A percentile compares a stretch with the other conserved stretches of the same genome.
These are phyloP conservation scores for Lactarius pseudohatsudake DNA, from an alignment of 768 basidiomycete genomes.

Conservation along the genomic window DNA sequence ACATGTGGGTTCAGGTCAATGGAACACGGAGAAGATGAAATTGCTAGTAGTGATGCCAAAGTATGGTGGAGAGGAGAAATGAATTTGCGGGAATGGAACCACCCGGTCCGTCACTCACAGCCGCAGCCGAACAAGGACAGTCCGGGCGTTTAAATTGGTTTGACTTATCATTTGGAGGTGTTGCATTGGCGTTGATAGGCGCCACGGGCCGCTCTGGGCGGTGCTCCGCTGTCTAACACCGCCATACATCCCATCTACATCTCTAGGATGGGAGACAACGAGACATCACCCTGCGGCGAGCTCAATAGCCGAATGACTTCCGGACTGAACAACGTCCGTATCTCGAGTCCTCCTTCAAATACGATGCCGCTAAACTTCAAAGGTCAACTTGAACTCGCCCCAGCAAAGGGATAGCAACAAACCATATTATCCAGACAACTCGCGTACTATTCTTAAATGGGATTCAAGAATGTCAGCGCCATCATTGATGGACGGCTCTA, in stretches of 20 bases:
- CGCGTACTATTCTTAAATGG: slow-evolving; percentile 27
- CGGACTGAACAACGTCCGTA: slow-evolving; percentile 16
- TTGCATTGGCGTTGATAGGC: slow-evolving; percentile 1
- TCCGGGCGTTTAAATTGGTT: slow-evolving; percentile 1
- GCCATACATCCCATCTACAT: slow-evolving; percentile 6
- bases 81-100: not conserved
- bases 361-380: slow-evolving; percentile 1
- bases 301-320: slow-evolving; percentile 18
- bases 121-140: slow-evolving; percentile 16
- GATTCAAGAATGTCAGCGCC: slow-evolving; percentile 45
- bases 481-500: slow-evolving; percentile 66
- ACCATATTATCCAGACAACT: not conserved
- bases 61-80: not conserved
- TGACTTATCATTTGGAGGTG: slow-evolving; percentile 3
- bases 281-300: slow-evolving; percentile 12
- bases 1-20: not conserved
- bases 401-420: slow-evolving; percentile 8
- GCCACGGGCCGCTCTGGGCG: slow-evolving; percentile 16
- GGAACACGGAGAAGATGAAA: not conserved
- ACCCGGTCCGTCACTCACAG: slow-evolving; percentile 23
- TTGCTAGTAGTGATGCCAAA: not conserved
- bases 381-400: not conserved
- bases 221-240: slow-evolving; percentile 10
- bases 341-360: slow-evolving; percentile 17
- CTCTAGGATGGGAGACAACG: not conserved